Evolutionary conservation across 2,329 filamentous ascomycete species (phyloP), one percentile per base, ranked within the genome.

Genomic region (Fusarium mundagurra): DNA sequence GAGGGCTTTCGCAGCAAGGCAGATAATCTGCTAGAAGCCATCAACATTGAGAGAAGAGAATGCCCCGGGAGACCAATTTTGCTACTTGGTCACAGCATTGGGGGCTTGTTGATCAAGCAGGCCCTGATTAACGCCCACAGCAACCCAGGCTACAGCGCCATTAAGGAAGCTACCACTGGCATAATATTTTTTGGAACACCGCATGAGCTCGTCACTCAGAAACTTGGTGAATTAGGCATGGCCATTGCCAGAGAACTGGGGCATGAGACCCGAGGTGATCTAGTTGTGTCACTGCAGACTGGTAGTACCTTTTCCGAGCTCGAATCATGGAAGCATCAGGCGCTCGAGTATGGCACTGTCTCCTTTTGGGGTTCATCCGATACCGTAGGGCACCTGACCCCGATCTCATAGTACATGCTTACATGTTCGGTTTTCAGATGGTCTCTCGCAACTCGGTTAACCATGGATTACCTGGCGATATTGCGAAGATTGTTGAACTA

Each of bases 391-490:
- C 3, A 20, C 6, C 11, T 24, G 2, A 14, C 0, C 4, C 2
- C 11, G 6, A 34, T 14, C 3, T 11, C 8, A 8, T 1, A 5
- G 6, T 6, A 10, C 6, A n/a, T 34, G 4, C 31, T 51, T 18
- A 34, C 12, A 2, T 20, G 1, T 3, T 20, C 8, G 0, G 8
- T 0, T 18, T 11, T 6, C 6, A 51, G 48, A n/a, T 34, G 2
- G 31, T 20, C 5, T 10, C 48, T n/a, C 31, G 48, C 8, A 14
- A 34, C 0, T 10, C 6, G 5, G 31, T n/a, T 24, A 34, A 8
- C 4, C 48, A 5, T 14, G 22, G 29, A 13, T 18, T 51, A 1
- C 48, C 31, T 5, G 48, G 31, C 2, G 22, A 51, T 2, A 3
- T 51, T 24, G 22, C 16, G 31, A 51, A 51, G 48, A 24, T 51